Base-by-base conservation (phyloP, 768 basidiomycete species). In the Agrocybe pediades region DNA sequence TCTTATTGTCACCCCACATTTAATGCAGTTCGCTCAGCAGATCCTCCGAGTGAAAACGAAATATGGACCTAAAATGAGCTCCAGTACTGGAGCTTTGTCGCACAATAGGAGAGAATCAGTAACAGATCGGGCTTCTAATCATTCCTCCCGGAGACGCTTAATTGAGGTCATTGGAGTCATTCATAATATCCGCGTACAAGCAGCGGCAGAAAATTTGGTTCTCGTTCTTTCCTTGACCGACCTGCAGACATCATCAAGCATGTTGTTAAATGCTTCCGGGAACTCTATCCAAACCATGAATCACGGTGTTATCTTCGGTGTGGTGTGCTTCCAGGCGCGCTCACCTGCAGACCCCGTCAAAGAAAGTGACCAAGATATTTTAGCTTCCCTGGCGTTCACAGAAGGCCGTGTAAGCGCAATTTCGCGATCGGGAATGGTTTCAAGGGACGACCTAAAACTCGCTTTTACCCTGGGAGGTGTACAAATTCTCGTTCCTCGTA, bases 401-500 rank as follows among this genome's bases (percentile, higher is more conserved):
- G 68, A 67, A 9, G 81, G 80, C 21, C 79, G 70, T 53, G 39
- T 80, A 29, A 85, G 76, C 60, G 67, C 66, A 21, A 68, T 83
- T 6, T 62, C 74, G 33, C 80, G 78, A 15, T 75, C 74, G 27
- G 87, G 88, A 39, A 57, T 63, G 2, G 54, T 69, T 17, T 65
- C 72, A 5, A 75, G 66, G 46, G 64, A 65, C 3, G 74, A 71
- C 16, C 46, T 75, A 20, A 80, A 80, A 11, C 60, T 81, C 13
- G 70, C 78, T 2, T 73, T 82, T 42, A 69, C 72, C 2, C 59
- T 85, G 4, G 72, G 73, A 9, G 72, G 71, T 20, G 61, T 87
- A 21, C 72, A 76, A 24, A 63, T 89, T 41, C 79, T 78, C 50
- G 84, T 94, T 20, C 92, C 92, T 3, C 86, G 91, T 21, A 94